These are phyloP conservation scores for Simplicillium aogashimaense DNA, from an alignment of 2,329 filamentous ascomycete species.

Conservation along the genomic window DNA sequence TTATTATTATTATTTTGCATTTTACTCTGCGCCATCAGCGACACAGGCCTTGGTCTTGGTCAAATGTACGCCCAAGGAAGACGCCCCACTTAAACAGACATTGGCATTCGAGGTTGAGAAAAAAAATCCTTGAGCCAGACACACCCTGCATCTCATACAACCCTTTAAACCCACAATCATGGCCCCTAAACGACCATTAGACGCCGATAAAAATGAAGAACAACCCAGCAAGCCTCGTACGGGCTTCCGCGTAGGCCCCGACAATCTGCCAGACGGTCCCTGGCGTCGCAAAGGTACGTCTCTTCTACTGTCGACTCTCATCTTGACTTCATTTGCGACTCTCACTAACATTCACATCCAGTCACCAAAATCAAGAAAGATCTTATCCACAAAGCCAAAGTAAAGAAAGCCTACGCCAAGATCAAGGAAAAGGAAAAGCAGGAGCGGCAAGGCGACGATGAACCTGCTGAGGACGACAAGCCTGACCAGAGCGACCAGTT, in stretches of 20 bases:
- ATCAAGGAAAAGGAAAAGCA: constrained; percentile 49
- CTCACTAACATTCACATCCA: constrained; percentile 20
- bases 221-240: constrained; percentile 46
- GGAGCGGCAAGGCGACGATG: constrained; percentile 9
- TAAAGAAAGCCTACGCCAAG: constrained; percentile 88
- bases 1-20: no score
- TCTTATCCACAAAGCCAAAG: constrained; percentile 83
- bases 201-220: constrained; percentile 22
- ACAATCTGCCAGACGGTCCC: constrained; percentile 82
- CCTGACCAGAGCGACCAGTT: constrained; percentile 15
- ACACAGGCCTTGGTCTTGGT: no score
- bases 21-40: no score
- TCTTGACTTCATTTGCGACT: constrained; percentile 2
- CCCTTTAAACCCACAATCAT: constrained; percentile 10
- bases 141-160: background rate
- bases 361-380: constrained; percentile 83
- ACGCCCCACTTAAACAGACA: no score
- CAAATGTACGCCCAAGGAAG: no score
- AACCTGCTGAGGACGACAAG: constrained; percentile 7
- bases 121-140: background rate
- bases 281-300: constrained; percentile 64
- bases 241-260: constrained; percentile 79
- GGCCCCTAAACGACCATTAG: constrained; percentile 20
- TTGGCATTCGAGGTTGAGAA: no score
- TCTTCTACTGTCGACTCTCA: background rate